Evolutionary conservation across 2,329 filamentous ascomycete species (phyloP).

Genomic region (Monilinia laxa): DNA sequence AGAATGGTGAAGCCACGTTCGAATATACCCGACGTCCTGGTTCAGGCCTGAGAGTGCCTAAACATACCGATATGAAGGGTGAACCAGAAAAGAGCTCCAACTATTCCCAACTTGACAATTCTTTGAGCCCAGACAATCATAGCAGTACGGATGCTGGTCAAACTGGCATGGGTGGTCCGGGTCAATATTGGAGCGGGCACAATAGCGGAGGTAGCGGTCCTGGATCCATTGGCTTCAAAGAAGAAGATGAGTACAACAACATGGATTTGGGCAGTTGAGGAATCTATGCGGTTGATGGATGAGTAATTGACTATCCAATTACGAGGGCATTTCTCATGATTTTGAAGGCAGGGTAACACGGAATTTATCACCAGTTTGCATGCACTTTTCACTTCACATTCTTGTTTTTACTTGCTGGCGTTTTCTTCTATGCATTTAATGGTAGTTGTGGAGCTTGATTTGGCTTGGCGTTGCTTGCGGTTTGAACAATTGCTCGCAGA

Average conservation of each 20-base stretch:
- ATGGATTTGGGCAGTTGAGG: conserved; percentile 62
- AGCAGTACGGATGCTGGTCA: conserved; percentile 38
- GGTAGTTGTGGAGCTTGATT: conserved; percentile 34
- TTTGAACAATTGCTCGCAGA: conserved; percentile 32
- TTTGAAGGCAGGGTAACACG: conserved; percentile 8
- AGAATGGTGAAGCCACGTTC: conserved; percentile 71
- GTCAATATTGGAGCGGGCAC: conserved; percentile 65
- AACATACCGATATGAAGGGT: conserved; percentile 88
- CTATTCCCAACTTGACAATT: conserved; percentile 43
- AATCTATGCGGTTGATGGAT: conserved; percentile 16
- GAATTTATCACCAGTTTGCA: conserved; percentile 15
- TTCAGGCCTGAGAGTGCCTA: conserved; percentile 84
- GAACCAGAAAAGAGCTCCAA: conserved; percentile 61
- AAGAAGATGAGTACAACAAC: conserved; percentile 86
- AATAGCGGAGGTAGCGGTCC: conserved; percentile 72
- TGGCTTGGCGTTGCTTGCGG: conserved; percentile 30
- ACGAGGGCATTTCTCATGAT: neutral
- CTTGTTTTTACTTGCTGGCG: conserved; percentile 36
- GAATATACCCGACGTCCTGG: conserved; percentile 81
- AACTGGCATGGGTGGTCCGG: conserved; percentile 37
- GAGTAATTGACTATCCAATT: neutral
- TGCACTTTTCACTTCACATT: conserved; percentile 29
- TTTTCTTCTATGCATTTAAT: conserved; percentile 39
- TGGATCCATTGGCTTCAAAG: conserved; percentile 74
- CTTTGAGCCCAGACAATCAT: conserved; percentile 52